Base-by-base conservation (phyloP, 306 rosid genomes). In the Trifolium fragiferum region DNA sequence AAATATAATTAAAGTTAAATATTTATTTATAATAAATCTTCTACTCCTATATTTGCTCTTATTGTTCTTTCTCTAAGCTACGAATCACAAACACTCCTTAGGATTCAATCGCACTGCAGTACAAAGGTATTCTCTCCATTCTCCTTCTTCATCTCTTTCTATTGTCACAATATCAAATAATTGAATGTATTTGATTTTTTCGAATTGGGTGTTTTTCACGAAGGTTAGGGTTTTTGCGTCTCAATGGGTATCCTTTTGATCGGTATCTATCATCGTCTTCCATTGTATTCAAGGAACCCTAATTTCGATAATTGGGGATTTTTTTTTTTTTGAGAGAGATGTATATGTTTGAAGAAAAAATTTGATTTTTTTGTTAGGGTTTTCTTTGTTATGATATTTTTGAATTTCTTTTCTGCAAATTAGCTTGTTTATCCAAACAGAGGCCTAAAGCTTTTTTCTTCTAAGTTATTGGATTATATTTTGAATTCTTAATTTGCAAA, bases 261-360 rank as follows among this genome's bases (percentile, higher is more conserved):
- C 85, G 82, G 77, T 82, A 87, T 76, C 90, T 78, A 1, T 83
- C 81, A 8, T 87, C 91, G 30, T 85, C 90, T 61, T 86, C 95
- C 91, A 87, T 66, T 66, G 5, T 6, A 65, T 40, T 12, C 33
- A 35, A 16, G 4, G 18, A 65, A 65, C 78, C 82, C 79, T 37
- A 51, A 70, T 49, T 66, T 8, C 20, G 3, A 57, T n/a, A 20
- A 61, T 47, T 47, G 63, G 27, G 65, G 18, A 15, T 13, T 59
- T 27, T 58, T 55, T n/a, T n/a, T n/a, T 11, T 58, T 55, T 5
- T 3, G 38, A 5, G 35, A 11, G 8, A 11, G 33, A 4, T 55
- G 2, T 11, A 7, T 60, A 3, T 14, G 66, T 14, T 60, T 30
- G 54, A 32, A 15, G 18, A 35, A 47, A 41, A 37, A 43, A 0